Conservation (phyloP, 305 asterid genomes). For the Solanum hybrid region DNA sequence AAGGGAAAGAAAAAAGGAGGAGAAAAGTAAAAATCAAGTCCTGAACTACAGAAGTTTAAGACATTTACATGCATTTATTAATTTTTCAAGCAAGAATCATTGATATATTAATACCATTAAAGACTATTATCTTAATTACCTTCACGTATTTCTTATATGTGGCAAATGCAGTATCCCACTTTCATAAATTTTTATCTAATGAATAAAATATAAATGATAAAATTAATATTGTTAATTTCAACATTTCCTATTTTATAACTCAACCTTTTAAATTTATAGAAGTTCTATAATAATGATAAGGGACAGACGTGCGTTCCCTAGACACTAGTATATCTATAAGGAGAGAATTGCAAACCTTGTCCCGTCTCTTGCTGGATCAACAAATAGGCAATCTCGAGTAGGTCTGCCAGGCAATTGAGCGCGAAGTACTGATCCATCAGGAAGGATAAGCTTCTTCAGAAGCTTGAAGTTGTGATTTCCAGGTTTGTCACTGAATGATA, state of each 20-base stretch:
- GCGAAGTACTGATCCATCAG: slow-evolving; percentile 90
- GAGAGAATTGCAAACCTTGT: slow-evolving; percentile 34
- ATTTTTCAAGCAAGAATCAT: neutral
- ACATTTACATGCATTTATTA: neutral
- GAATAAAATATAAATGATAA: neutral
- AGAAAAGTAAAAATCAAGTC: neutral
- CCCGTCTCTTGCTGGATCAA: slow-evolving; percentile 96
- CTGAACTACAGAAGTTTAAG: neutral
- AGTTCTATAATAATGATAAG: neutral
- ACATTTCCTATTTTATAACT: neutral
- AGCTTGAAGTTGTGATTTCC: slow-evolving; percentile 92
- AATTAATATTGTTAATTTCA: neutral
- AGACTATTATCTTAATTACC: neutral
- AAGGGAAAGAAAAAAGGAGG: neutral
- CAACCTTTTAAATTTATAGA: neutral
- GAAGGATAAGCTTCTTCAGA: slow-evolving; percentile 79
- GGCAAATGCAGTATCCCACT: neutral
- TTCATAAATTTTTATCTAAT: neutral
- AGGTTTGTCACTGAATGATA: slow-evolving; percentile 71
- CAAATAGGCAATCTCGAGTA: slow-evolving; percentile 74
- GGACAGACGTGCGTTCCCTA: neutral
- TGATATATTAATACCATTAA: neutral
- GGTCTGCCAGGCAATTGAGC: slow-evolving; percentile 93
- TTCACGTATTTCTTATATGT: neutral
- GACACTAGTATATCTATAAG: neutral